Conservation (phyloP, 495 filamentous ascomycete genomes). For the Penicillium diatomitis region DNA sequence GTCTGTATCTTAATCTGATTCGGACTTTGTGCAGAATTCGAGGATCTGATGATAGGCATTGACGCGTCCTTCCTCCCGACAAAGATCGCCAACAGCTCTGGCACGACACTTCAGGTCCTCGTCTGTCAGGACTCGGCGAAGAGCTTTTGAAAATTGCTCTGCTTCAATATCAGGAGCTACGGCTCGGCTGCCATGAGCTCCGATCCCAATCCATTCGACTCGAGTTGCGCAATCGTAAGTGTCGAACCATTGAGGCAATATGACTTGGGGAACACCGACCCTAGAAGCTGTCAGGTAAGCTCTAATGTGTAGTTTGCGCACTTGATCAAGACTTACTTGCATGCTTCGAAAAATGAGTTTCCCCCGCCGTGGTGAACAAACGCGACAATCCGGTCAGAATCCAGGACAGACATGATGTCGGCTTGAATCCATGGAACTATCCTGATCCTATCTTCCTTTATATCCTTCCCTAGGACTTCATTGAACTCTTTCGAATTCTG, state of each 20-base stretch:
- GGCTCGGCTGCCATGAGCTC: constrained; percentile 35
- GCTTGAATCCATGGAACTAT: constrained; percentile 35
- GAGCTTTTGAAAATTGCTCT: constrained; percentile 20
- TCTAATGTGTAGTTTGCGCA: too few species aligned
- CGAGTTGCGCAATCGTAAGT: constrained; percentile 40
- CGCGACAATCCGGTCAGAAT: constrained; percentile 35
- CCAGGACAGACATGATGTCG: constrained; percentile 37
- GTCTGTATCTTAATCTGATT: too few species aligned
- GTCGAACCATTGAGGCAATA: constrained; percentile 44
- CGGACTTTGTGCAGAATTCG: constrained; percentile 5
- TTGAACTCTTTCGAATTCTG: constrained; percentile 8
- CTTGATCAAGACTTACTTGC: constrained; percentile 28
- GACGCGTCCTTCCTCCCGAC: constrained; percentile 11
- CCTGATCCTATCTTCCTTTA: constrained; percentile 17
- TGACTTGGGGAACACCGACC: constrained; percentile 40
- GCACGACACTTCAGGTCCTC: constrained; percentile 4
- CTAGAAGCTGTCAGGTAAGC: constrained; percentile 9
- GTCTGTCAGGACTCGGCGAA: constrained; percentile 21
- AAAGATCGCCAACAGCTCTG: constrained; percentile 10
- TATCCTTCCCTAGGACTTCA: constrained; percentile 6
- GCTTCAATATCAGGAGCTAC: constrained; percentile 23
- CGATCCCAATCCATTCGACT: constrained; percentile 40
- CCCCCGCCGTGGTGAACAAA: constrained; percentile 46
- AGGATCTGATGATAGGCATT: constrained; percentile 17
- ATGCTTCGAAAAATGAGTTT: constrained; percentile 44